Conservation (phyloP, 1,284 basidiomycete genomes). For the Tilletiaria anomala region DNA sequence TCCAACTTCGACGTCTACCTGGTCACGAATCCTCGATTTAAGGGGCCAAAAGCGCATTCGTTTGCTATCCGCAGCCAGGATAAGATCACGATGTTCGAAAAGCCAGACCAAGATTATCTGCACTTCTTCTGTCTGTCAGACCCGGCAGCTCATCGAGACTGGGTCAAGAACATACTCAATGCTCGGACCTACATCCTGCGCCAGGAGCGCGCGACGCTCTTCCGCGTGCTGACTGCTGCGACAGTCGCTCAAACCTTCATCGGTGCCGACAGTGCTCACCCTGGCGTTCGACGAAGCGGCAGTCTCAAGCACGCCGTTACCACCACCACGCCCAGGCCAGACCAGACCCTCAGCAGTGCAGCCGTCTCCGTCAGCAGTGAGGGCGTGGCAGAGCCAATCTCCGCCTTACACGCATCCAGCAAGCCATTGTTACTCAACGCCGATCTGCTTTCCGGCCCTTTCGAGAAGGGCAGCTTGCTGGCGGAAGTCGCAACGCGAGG, state of each 20-base stretch:
- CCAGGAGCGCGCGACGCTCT: constrained; percentile 29
- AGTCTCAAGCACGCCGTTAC: too few relatives aligned
- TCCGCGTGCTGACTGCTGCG: constrained; percentile 11
- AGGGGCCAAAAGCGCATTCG: constrained; percentile 25
- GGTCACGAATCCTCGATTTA: constrained; percentile 9
- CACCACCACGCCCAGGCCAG: too few relatives aligned
- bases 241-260: too few relatives aligned
- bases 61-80: constrained; percentile 31
- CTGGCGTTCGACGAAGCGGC: too few relatives aligned
- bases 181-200: constrained; percentile 33
- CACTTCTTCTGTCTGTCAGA: constrained; percentile 31
- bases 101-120: constrained; percentile 29
- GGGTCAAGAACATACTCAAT: constrained; percentile 28
- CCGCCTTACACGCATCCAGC: too few relatives aligned
- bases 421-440: too few relatives aligned
- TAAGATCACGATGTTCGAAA: constrained; percentile 24
- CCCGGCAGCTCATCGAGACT: constrained; percentile 29
- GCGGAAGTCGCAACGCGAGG: too few relatives aligned
- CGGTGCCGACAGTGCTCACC: constrained; percentile 1
- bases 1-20: constrained; percentile 32
- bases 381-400: too few relatives aligned
- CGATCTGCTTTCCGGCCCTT: constrained; percentile 16
- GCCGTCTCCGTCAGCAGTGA: too few relatives aligned
- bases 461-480: constrained; percentile 23
- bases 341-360: too few relatives aligned